phyloP scores from a whole-genome alignment of 2,329 filamentous ascomycete species.

The Domatiomyces catenatus region DNA sequence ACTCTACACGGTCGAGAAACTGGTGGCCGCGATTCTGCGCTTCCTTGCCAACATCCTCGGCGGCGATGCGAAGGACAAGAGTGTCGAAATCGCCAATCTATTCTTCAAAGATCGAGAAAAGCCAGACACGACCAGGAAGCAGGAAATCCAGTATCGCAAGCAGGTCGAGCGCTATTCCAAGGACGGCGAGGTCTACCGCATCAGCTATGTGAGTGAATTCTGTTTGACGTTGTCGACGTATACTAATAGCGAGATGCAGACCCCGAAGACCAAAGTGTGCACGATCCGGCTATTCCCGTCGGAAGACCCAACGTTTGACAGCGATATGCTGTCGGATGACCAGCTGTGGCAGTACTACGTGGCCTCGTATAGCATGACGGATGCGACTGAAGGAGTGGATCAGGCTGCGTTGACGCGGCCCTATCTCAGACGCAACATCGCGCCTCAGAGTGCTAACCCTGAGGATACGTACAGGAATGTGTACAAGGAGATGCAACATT shows the following conservation, averaged over 20 bases:
- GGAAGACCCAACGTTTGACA: conserved; percentile 65
- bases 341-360: conserved; percentile 87
- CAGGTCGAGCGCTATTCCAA: conserved; percentile 86
- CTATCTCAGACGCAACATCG: conserved; percentile 57
- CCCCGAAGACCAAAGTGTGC: conserved; percentile 52
- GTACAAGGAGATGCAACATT: conserved; percentile 39
- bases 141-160: conserved; percentile 79
- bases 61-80: conserved; percentile 82
- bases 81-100: conserved; percentile 71
- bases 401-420: conserved; percentile 50
- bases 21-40: conserved; percentile 64
- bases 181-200: conserved; percentile 79
- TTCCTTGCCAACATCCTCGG: conserved; percentile 52
- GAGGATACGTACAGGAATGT: conserved; percentile 46
- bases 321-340: conserved; percentile 48
- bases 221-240: conserved; percentile 1
- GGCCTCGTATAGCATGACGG: conserved; percentile 73
- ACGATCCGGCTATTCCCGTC: conserved; percentile 72
- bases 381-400: conserved; percentile 68
- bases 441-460: conserved; percentile 45
- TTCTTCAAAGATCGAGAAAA: conserved; percentile 69
- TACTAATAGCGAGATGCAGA: conserved; percentile 33
- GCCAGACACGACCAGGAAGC: conserved; percentile 75
- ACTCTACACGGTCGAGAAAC: conserved; percentile 80
- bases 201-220: conserved; percentile 62